Conservation (phyloP, 768 basidiomycete genomes). For the Punctularia strigosozonata region DNA sequence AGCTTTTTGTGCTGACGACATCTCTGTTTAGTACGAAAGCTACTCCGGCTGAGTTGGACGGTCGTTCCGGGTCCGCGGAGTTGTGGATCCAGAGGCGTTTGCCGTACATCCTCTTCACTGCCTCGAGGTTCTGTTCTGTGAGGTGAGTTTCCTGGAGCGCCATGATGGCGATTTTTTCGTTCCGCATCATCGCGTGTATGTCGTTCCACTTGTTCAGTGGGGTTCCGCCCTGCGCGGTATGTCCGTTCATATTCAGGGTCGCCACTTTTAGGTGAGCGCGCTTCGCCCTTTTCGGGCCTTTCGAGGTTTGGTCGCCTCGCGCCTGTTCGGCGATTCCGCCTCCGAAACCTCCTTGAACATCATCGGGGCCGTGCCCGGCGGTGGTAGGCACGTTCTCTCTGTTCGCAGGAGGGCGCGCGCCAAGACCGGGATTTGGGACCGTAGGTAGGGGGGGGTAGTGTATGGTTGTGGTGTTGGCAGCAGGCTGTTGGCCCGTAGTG, state of each 20-base stretch:
- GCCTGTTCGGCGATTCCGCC: too few relatives aligned
- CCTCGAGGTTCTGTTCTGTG: neutral
- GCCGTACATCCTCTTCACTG: neutral
- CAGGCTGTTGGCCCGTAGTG: too few relatives aligned
- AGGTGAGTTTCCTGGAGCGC: constrained; percentile 1
- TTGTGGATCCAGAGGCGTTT: neutral
- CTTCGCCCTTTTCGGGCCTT: too few relatives aligned
- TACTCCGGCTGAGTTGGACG: neutral
- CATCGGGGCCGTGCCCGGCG: too few relatives aligned
- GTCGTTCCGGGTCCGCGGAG: neutral
- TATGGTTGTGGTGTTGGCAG: too few relatives aligned
- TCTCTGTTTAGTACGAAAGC: constrained; percentile 1
- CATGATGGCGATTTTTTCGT: neutral
- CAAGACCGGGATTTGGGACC: too few relatives aligned
- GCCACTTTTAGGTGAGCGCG: neutral
- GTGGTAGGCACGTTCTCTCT: too few relatives aligned
- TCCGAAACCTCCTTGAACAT: too few relatives aligned
- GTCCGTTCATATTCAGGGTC: neutral
- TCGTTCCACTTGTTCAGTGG: neutral
- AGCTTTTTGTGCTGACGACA: too few relatives aligned
- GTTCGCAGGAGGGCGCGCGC: too few relatives aligned
- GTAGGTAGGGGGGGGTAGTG: too few relatives aligned
- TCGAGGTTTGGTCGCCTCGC: too few relatives aligned
- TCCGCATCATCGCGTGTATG: neutral
- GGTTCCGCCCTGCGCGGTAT: neutral